These are phyloP conservation scores for Endoconidiophora laricicola DNA, from an alignment of 2,329 filamentous ascomycete species.

Conservation along the genomic window DNA sequence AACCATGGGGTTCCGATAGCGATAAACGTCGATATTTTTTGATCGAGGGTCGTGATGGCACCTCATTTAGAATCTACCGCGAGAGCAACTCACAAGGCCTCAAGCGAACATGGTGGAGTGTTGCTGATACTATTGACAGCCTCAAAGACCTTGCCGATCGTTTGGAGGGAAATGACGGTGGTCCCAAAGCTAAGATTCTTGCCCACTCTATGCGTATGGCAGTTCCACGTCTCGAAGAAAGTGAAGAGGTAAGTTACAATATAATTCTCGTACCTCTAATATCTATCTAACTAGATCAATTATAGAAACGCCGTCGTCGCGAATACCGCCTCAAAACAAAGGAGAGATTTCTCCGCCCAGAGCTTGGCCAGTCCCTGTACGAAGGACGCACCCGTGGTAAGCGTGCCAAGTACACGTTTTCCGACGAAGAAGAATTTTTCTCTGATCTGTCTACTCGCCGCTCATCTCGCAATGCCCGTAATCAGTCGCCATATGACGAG, in stretches of 20 bases:
- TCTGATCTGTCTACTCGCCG: slow-evolving; percentile 49
- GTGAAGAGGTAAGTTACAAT: slow-evolving; percentile 54
- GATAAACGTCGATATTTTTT: slow-evolving; percentile 88
- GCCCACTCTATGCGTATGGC: slow-evolving; percentile 62
- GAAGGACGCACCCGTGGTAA: slow-evolving; percentile 93
- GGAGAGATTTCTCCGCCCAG: slow-evolving; percentile 72
- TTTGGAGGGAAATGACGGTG: slow-evolving; percentile 59
- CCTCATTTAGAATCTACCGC: slow-evolving; percentile 80
- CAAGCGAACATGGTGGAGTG: slow-evolving; percentile 74
- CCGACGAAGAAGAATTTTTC: slow-evolving; percentile 59
- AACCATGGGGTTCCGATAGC: slow-evolving; percentile 78
- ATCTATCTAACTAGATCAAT: neutral
- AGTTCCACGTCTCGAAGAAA: slow-evolving; percentile 79
- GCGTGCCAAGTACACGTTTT: slow-evolving; percentile 90
- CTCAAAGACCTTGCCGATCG: slow-evolving; percentile 59
- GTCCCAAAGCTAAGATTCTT: slow-evolving; percentile 63
- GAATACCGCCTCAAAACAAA: slow-evolving; percentile 81
- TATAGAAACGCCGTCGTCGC: slow-evolving; percentile 77
- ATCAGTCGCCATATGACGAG: slow-evolving; percentile 24
- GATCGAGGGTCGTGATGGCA: slow-evolving; percentile 87
- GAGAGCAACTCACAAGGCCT: slow-evolving; percentile 73
- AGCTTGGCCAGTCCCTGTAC: slow-evolving; percentile 82
- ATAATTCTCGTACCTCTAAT: neutral
- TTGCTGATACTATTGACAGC: slow-evolving; percentile 82
- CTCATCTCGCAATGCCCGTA: slow-evolving; percentile 57